Percentiles rank a stretch among this genome's conserved stretches.
Evolutionary conservation across 257 asterid species (phyloP).

Genomic region (Cruciata laevipes): DNA sequence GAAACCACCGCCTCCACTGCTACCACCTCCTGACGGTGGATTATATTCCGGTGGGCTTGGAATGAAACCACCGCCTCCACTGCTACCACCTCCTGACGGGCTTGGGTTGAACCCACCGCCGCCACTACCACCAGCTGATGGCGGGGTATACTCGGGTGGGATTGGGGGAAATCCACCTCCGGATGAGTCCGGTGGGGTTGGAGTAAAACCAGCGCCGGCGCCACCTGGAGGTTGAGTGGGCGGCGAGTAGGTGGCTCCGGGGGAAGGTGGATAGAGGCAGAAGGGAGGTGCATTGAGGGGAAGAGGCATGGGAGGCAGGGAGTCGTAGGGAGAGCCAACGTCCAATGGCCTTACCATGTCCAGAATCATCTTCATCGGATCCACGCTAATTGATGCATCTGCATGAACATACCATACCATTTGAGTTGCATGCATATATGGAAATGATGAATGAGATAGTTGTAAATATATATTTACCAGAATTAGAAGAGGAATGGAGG

Average conservation of each 20-base stretch:
- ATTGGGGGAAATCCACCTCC: conserved; percentile 10
- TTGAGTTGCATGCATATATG: no score
- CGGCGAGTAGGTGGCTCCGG: conserved; percentile 32
- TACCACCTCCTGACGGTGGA: conserved; percentile 13
- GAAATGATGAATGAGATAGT: no score
- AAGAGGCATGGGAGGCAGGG: conserved; percentile 62
- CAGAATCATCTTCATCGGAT: conserved; percentile 20
- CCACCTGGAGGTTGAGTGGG: not conserved
- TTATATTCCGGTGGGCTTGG: conserved; percentile 14
- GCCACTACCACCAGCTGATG: no score
- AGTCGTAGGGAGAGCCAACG: conserved; percentile 36
- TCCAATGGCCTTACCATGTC: conserved; percentile 28
- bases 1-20: not conserved
- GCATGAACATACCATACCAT: no score
- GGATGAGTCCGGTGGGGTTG: conserved; percentile 16
- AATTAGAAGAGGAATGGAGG: conserved; percentile 18
- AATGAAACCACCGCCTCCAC: not conserved
- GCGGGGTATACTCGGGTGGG: conserved; percentile 9
- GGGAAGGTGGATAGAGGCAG: conserved; percentile 40
- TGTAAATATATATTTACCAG: no score
- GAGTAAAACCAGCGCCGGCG: no score
- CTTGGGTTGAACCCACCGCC: not conserved
- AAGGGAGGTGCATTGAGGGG: conserved; percentile 53
- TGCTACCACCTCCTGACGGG: not conserved
- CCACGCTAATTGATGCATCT: conserved; percentile 16